Evolutionary conservation across 2,329 filamentous ascomycete species (phyloP).

Genomic region (Ophiosphaerella korrae): DNA sequence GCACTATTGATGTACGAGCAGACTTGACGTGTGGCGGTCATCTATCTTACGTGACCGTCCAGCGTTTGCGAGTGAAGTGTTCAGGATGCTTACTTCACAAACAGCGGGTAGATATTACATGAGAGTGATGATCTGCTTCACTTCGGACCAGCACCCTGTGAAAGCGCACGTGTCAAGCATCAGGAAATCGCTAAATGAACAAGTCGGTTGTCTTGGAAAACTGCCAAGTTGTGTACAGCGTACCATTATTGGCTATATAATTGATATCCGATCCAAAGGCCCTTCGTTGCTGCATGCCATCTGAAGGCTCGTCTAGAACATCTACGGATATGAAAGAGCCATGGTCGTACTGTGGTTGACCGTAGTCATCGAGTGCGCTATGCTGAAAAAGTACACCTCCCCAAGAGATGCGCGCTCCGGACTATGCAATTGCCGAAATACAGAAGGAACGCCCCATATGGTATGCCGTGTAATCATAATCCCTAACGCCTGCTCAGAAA

Average conservation of each 20-base stretch:
- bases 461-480: constrained; percentile 36
- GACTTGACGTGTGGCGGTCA: no score
- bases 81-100: no score
- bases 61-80: no score
- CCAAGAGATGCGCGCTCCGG: constrained; percentile 27
- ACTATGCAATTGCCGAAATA: constrained; percentile 39
- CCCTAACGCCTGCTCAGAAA: constrained; percentile 29
- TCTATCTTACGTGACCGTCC: no score
- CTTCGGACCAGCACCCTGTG: no score
- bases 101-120: neutral
- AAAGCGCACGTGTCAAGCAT: no score
- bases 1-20: no score
- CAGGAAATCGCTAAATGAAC: no score
- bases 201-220: neutral
- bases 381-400: constrained; percentile 21
- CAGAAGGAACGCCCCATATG: constrained; percentile 30
- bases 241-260: neutral
- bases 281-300: constrained; percentile 3
- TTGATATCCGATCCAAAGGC: neutral
- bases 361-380: constrained; percentile 26
- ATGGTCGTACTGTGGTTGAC: constrained; percentile 21
- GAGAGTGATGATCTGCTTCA: neutral
- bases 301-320: constrained; percentile 6
- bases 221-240: neutral
- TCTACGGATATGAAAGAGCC: constrained; percentile 20